Evolutionary conservation across 441 rosid genomes (phyloP), one percentile per base, ranked within the genome.

Genomic region (Erysimum pusillum): DNA sequence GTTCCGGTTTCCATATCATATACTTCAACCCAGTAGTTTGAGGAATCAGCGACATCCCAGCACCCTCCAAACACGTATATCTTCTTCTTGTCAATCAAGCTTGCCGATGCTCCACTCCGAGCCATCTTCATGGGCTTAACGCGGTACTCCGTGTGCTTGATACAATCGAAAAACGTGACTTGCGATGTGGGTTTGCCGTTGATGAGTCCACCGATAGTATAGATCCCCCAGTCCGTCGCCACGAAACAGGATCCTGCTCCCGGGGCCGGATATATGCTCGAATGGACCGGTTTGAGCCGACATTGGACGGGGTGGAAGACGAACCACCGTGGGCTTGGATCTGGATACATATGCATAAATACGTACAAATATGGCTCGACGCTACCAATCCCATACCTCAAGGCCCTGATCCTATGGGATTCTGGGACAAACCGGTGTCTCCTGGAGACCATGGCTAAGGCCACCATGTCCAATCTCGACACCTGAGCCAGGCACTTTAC

Each of bases 261-360:
- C 18, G 71, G 71, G 6, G n/a, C 3, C 17, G n/a, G 39, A 39
- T 39, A n/a, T 28, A 54, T n/a, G 3, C 3, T 2, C 25, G 22
- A 6, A 18, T 0, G 0, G 38, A 68, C 2, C 28, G 6, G 73
- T 25, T n/a, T 53, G 52, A 68, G 63, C 39, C 51, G 73, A 25
- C 73, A 39, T 25, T 68, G 35, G 63, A 54, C 28, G 63, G 63
- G 73, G 60, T 67, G 62, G 25, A 68, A 7, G 17, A 53, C 13
- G 63, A 68, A 54, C 73, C 73, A 68, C n/a, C 25, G 51, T n/a
- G 63, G 73, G 28, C 4, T 25, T 53, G 62, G 63, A 2, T 53
- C 62, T 25, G 62, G 52, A 39, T 0, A 13, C 9, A 67, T 20
- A 11, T 54, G 73, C 51, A 68, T 5, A 2, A 0, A 68, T 39